Evolutionary conservation across 495 filamentous ascomycete species (phyloP), one percentile per base, ranked within the genome.

Genomic region (Podospora pseudopauciseta): DNA sequence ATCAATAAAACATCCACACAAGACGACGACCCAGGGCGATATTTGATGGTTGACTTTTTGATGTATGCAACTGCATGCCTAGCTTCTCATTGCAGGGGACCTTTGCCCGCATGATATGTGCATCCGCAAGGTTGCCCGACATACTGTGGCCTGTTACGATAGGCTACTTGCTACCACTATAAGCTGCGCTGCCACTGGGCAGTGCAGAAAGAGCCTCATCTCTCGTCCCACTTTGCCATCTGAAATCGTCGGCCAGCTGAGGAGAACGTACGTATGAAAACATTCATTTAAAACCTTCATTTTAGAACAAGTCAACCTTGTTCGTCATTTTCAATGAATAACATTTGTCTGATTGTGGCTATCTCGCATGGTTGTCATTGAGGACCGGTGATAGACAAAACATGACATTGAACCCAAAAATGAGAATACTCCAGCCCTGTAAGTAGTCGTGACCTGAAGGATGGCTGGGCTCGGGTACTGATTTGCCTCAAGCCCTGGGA

Each of bases 381-480:
- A 32, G 4, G 30, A 49, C 13, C 39, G 2, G 39, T 13, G 39
- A 49, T 49, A 32, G 30, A 1, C 39, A 11, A 5, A 16, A 16
- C 39, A 58, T 58, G 55, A n/a, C n/a, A 58, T 5, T 49, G 27
- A n/a, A 30, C 3, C 57, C 39, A 54, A 5, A 16, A 18, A 68
- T 68, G 32, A 26, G n/a, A 18, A n/a, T 68, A n/a, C 62, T 68
- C 6, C 54, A 28, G 62, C 56, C 67, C 5, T 55, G 67, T 68
- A n/a, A 19, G 67, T 62, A 11, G 27, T 13, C 7, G 2, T 23
- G 26, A 34, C 0, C 23, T 23, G 23, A 23, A 23, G 23, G 23
- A 23, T 23, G 23, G 23, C 23, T 23, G 23, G 23, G 23, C 1
- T 23, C 23, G 23, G 3, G 19, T 23, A 5, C 66, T 58, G 6